Percentiles rank a stretch among this genome's conserved stretches.
phyloP scores from a whole-genome alignment of 768 basidiomycete genomes.

The Leccinum disarticulatum region DNA sequence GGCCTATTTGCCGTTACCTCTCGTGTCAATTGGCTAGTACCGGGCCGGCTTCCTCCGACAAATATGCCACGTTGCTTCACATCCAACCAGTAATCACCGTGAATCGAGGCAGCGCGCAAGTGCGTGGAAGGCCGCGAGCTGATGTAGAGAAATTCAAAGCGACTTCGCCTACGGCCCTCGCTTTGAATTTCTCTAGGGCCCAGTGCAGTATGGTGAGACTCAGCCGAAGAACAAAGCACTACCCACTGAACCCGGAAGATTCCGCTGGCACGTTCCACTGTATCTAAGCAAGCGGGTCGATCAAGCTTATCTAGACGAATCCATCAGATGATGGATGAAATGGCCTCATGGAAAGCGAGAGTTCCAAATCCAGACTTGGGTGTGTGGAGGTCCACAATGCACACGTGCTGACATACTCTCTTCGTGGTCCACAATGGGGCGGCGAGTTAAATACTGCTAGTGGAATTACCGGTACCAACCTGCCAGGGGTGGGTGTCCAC shows the following conservation, averaged over 20 bases:
- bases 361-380: conserved; percentile 15
- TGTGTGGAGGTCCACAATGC: conserved; percentile 25
- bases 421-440: conserved; percentile 5
- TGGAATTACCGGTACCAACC: background rate
- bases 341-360: conserved; percentile 17
- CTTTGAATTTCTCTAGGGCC: background rate
- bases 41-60: background rate
- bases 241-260: conserved; percentile 9
- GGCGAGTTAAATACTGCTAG: conserved; percentile 28
- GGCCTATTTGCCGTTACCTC: no score
- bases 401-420: conserved; percentile 9
- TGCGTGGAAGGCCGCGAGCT: background rate
- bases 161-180: background rate
- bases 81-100: conserved; percentile 19
- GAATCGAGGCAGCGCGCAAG: background rate
- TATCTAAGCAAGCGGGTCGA: conserved; percentile 6
- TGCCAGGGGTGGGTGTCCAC: background rate
- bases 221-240: conserved; percentile 3
- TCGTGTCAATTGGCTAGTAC: background rate
- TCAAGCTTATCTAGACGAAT: conserved; percentile 10
- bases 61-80: background rate
- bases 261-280: conserved; percentile 15
- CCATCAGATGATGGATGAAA: conserved; percentile 11
- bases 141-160: no score
- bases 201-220: background rate